Conservation (phyloP, 2,329 filamentous ascomycete genomes). For the Beauveria bassiana region DNA sequence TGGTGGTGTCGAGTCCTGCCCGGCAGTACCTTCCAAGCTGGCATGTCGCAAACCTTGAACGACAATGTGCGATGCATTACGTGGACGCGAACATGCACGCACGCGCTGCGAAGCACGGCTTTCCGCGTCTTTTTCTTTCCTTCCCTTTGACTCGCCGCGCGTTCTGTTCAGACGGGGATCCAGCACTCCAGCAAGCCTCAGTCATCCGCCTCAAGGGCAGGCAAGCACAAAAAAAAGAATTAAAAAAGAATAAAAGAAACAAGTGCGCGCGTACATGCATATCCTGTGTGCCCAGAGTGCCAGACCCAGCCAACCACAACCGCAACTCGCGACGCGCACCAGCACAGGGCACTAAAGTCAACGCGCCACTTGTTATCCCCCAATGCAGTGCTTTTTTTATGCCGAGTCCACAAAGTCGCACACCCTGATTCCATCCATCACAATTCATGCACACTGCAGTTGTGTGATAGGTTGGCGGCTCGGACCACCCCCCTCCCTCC, state of each 20-base stretch:
- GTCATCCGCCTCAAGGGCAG: constrained; percentile 6
- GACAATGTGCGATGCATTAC: constrained; percentile 1
- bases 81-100: constrained; percentile 7
- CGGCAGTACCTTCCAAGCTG: constrained; percentile 1
- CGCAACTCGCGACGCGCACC: background rate
- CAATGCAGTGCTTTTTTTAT: background rate
- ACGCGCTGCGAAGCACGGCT: constrained; percentile 3
- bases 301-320: background rate
- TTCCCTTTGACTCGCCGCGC: background rate
- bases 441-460: constrained; percentile 5
- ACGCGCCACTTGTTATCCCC: background rate
- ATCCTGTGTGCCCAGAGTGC: background rate
- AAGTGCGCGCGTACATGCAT: background rate
- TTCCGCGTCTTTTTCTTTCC: background rate
- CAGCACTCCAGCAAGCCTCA: background rate
- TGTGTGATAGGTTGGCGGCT: constrained; percentile 11
- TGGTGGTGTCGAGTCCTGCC: background rate
- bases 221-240: background rate
- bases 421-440: constrained; percentile 8
- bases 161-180: background rate
- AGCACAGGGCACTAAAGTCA: background rate
- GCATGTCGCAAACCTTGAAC: constrained; percentile 4
- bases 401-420: constrained; percentile 4
- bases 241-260: background rate
- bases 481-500: background rate